phyloP scores from a whole-genome alignment of 1,139 yeast genomes.

The Scheffersomyces segobiensis region DNA sequence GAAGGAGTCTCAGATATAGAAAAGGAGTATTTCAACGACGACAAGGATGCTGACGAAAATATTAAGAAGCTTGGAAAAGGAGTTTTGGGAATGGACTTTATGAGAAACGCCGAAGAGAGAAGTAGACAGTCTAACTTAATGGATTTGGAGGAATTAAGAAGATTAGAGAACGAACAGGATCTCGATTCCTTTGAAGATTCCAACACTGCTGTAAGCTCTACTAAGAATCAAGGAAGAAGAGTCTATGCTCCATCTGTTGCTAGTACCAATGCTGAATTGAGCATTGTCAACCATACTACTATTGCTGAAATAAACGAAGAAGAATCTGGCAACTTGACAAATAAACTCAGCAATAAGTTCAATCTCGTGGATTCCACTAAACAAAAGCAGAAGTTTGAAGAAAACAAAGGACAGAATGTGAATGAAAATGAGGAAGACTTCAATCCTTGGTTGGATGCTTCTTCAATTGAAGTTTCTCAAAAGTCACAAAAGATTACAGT shows the following conservation, averaged over 20 bases:
- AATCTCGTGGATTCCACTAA: slow-evolving; percentile 11
- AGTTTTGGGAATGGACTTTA: slow-evolving; percentile 89
- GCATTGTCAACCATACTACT: slow-evolving; percentile 40
- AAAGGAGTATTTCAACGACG: slow-evolving; percentile 41
- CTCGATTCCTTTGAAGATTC: slow-evolving; percentile 35
- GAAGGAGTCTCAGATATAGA: slow-evolving; percentile 55
- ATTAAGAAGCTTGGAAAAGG: slow-evolving; percentile 72
- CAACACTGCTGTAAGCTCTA: slow-evolving; percentile 44
- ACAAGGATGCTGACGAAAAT: slow-evolving; percentile 28
- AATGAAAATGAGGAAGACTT: slow-evolving; percentile 19
- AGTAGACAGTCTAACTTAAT: slow-evolving; percentile 55
- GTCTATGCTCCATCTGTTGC: slow-evolving; percentile 73
- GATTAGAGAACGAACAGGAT: slow-evolving; percentile 44
- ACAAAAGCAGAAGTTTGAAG: slow-evolving; percentile 3
- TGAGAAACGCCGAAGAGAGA: slow-evolving; percentile 81
- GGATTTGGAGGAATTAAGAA: slow-evolving; percentile 52
- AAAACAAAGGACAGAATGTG: slow-evolving; percentile 6
- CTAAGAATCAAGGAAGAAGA: slow-evolving; percentile 76
- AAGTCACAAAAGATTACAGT: slow-evolving; percentile 55
- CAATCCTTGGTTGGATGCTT: slow-evolving; percentile 70
- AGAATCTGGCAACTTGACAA: slow-evolving; percentile 46
- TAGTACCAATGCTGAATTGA: slow-evolving; percentile 41
- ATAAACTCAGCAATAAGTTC: slow-evolving; percentile 35
- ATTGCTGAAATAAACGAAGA: slow-evolving; percentile 57
- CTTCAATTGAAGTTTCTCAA: slow-evolving; percentile 30